Evolutionary conservation across 2,329 filamentous ascomycete genomes (phyloP), one percentile per base, ranked within the genome.

Genomic region (Aspergillus piperis): DNA sequence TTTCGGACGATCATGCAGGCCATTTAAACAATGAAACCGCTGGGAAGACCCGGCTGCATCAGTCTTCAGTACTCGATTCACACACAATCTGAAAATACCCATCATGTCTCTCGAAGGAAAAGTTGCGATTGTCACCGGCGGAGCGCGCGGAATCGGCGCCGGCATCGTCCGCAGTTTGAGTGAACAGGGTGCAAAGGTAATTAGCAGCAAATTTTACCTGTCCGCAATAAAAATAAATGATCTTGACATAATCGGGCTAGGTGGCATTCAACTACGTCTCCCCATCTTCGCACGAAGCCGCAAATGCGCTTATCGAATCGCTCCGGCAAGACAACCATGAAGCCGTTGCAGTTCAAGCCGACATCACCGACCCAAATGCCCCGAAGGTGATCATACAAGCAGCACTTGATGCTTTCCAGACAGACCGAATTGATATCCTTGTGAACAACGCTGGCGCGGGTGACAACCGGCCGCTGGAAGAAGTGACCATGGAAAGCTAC

Each of bases 401-500:
- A 1, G 58, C 62, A 2, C 19, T 64, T 3, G 27, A 59, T 4
- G 32, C 54, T 1, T 66, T 65, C 30, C 19, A 60, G n/a, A 59
- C 62, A 23, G 48, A 50, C 15, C 30, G 58, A 2, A 60, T 67
- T 47, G 64, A 66, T 25, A 67, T 67, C 27, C 59, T 67, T 0
- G 64, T 72, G 27, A 71, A 71, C 61, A 71, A 71, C 36, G 69
- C 70, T n/a, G 70, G 70, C 25, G 53, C 52, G 1, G 66, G 65
- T 8, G 62, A 66, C 5, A 62, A 64, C 54, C 58, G 53, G 21
- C 61, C 64, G 3, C 57, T 66, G 0, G 60, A 66, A 44, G 61
- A 69, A 7, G 61, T 67, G 11, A 66, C 64, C 2, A 51, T 63
- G 5, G 64, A 67, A 8, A 54, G 41, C n/a, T 68, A 66, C 50